phyloP scores from a whole-genome alignment of 78 protist species.

The Bigelowiella natans region DNA sequence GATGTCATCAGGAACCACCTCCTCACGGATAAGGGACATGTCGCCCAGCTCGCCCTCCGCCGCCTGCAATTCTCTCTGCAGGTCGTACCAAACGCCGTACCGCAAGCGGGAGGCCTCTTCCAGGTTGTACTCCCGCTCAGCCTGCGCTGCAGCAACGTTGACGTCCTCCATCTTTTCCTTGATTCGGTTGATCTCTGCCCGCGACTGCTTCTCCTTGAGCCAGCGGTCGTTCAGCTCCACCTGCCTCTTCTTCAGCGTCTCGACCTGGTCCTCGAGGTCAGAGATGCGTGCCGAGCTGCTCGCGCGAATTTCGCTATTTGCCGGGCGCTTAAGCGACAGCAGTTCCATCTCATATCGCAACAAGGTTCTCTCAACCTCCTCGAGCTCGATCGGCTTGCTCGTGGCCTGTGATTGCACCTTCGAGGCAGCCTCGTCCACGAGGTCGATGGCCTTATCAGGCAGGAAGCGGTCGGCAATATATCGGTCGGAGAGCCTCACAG shows the following conservation, averaged over 20 bases:
- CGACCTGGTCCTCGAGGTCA: conserved; percentile 60
- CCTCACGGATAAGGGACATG: background rate
- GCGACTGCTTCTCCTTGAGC: conserved; percentile 8
- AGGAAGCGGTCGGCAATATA: conserved; percentile 86
- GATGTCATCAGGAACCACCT: conserved; percentile 16
- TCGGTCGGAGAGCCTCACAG: conserved; percentile 75
- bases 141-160: background rate
- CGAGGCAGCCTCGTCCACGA: conserved; percentile 37
- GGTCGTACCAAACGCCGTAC: conserved; percentile 11
- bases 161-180: background rate
- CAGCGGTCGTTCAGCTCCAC: background rate
- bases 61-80: background rate
- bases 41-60: background rate
- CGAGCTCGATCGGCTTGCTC: background rate
- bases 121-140: conserved; percentile 26
- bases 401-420: background rate
- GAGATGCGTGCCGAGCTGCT: background rate
- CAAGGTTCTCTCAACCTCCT: background rate
- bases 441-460: conserved; percentile 98
- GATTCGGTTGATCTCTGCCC: background rate
- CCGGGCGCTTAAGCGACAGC: background rate
- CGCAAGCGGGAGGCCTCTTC: conserved; percentile 11
- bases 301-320: conserved; percentile 4
- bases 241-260: background rate
- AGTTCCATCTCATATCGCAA: conserved; percentile 26